A percentile compares a stretch with the other conserved stretches of the same genome.
Conservation (phyloP, 192 early-diverging fungal genomes). For the Backusella australiensis region DNA sequence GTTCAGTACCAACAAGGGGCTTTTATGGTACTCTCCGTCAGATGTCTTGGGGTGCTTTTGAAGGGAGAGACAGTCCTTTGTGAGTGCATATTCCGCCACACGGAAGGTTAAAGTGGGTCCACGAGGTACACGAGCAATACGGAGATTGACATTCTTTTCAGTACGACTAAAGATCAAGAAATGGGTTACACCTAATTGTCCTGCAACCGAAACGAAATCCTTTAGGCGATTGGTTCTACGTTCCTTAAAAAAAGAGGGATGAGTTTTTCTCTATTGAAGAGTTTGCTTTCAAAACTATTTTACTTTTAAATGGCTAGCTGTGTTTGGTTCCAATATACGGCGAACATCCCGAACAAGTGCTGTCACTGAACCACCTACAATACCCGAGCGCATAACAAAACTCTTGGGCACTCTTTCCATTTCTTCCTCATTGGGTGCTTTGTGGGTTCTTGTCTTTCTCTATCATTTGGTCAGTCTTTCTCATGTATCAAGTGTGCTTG, state of each 20-base stretch:
- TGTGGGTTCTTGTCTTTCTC: constrained; percentile 43
- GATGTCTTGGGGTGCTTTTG: constrained; percentile 78
- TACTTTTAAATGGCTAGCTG: constrained; percentile 83
- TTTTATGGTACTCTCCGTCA: constrained; percentile 70
- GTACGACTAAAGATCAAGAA: constrained; percentile 87
- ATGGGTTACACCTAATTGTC: constrained; percentile 84
- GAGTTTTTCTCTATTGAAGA: no score
- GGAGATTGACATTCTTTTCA: constrained; percentile 76
- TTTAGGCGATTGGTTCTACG: constrained; percentile 88
- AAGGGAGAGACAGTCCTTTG: constrained; percentile 78
- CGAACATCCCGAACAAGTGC: constrained; percentile 84
- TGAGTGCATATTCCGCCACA: constrained; percentile 75
- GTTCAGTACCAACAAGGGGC: constrained; percentile 84
- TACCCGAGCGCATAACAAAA: constrained; percentile 92
- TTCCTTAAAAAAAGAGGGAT: constrained; percentile 46
- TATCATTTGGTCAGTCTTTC: neutral
- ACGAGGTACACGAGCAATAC: constrained; percentile 83
- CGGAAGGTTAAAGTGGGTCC: constrained; percentile 93
- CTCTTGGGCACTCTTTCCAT: constrained; percentile 68
- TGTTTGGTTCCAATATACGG: constrained; percentile 92
- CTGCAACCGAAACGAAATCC: constrained; percentile 89
- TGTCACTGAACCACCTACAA: constrained; percentile 72
- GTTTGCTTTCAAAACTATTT: constrained; percentile 8
- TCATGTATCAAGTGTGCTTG: neutral
- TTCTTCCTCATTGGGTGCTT: constrained; percentile 42